These are phyloP conservation scores for Candida ponderosae DNA, from an alignment of 805 yeast species.

Conservation along the genomic window DNA sequence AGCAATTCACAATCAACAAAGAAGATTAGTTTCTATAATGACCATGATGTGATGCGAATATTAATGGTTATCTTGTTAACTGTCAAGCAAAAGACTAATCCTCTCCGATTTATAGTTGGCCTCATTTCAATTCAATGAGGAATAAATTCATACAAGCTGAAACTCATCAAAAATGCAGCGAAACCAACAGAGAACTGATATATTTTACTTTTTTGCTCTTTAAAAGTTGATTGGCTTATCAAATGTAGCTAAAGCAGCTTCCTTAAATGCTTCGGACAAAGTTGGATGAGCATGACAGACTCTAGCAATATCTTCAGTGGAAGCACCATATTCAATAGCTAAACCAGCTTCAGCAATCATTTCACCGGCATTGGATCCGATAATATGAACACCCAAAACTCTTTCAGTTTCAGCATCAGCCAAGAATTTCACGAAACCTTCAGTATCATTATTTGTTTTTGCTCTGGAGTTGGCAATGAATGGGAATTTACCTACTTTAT, in stretches of 20 bases:
- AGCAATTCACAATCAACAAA: too few relatives aligned
- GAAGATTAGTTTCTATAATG: too few relatives aligned
- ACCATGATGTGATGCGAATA: too few relatives aligned
- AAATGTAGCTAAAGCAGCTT: slow-evolving; percentile 90
- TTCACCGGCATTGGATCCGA: slow-evolving; percentile 99
- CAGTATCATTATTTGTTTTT: slow-evolving; percentile 94
- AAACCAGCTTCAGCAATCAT: slow-evolving; percentile 98
- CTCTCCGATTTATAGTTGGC: too few relatives aligned
- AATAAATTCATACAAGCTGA: too few relatives aligned
- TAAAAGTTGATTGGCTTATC: slow-evolving; percentile 87
- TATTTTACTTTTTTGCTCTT: slow-evolving; percentile 1
- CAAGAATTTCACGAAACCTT: slow-evolving; percentile 92
- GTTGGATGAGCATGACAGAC: slow-evolving; percentile 99
- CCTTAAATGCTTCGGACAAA: slow-evolving; percentile 94
- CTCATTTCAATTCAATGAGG: too few relatives aligned
- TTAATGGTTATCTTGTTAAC: too few relatives aligned
- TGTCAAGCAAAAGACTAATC: too few relatives aligned
- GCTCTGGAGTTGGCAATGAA: slow-evolving; percentile 99
- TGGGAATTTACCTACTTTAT: slow-evolving; percentile 96
- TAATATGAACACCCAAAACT: slow-evolving; percentile 91
- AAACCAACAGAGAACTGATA: too few relatives aligned
- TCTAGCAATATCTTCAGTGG: slow-evolving; percentile 95
- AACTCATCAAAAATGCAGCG: too few relatives aligned
- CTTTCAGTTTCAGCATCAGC: slow-evolving; percentile 98
- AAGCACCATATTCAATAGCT: slow-evolving; percentile 98